Base-by-base conservation (phyloP, 441 rosid species). In the Metrosideros polymorpha region DNA sequence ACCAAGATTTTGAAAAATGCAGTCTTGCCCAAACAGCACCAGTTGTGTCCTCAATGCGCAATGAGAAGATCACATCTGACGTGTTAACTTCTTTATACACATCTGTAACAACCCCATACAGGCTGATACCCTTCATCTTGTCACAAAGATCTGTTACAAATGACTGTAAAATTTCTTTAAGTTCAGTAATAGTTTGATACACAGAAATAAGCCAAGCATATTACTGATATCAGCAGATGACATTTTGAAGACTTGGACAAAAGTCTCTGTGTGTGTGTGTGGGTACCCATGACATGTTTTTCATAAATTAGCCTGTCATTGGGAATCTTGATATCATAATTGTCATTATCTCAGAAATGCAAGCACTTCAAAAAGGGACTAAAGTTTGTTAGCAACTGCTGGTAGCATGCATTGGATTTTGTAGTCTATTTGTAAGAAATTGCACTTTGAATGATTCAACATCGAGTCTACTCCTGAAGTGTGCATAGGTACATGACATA, bases 71-170 rank as follows among this genome's bases (percentile, higher is more conserved):
- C 85, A 92, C 88, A 84, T 90, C 91, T 59, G 87, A 30, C 47
- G 88, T 86, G 42, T 90, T 92, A 85, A 85, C 87, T 89, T 94
- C 95, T 84, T 90, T 83, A 63, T 52, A 88, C 24, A 94, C 85
- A 55, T 96, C 96, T 82, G 88, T 87, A 84, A 96, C 96, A 57
- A 94, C 88, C 30, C 98, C 98, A 88, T 94, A 96, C 71, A 98
- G 96, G 91, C 98, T 95, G 93, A 98, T 86, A 79, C 98, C 91
- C 71, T 93, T 91, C 95, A 95, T 98, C 95, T 95, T 98, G 91
- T 94, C 95, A 1, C 89, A 90, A 87, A 96, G 95, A 86, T 95
- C 98, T 5, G 82, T 86, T 63, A 96, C 92, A 75, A 86, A 92
- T 79, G 95, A 89, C 99, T 98, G 98, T 93, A 93, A 90, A 43